phyloP scores from a whole-genome alignment of 352 stramenopile genomes.

The Thraustochytrium sp. region DNA sequence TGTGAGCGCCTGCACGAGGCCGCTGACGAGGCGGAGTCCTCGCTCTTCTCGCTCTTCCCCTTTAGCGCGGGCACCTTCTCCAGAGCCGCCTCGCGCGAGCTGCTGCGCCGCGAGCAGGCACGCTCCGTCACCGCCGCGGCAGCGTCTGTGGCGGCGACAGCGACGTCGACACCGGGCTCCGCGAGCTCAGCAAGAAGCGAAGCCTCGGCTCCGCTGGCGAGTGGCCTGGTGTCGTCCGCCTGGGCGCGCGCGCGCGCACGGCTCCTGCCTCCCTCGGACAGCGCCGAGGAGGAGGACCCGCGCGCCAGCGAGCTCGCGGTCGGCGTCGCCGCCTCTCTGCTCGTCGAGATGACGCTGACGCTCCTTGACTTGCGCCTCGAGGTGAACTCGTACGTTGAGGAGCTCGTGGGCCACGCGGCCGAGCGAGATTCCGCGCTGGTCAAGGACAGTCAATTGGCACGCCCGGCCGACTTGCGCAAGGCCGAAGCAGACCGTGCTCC shows the following conservation, averaged over 20 bases:
- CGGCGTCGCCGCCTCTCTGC: neutral
- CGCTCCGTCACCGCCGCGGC: neutral
- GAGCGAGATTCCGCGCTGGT: neutral
- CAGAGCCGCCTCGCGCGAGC: neutral
- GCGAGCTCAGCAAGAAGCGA: no score
- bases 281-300: no score
- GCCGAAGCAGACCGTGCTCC: neutral
- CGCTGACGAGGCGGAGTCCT: neutral
- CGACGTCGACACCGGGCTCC: no score
- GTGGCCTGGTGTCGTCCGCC: no score
- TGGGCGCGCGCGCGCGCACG: no score
- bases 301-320: neutral
- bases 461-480: neutral
- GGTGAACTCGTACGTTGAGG: neutral
- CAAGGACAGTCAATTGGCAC: neutral
- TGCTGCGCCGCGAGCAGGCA: neutral
- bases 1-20: neutral
- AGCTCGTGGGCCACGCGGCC: neutral
- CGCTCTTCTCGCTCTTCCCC: constrained; percentile 17
- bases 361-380: neutral
- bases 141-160: no score
- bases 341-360: neutral
- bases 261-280: no score
- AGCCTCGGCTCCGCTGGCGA: no score
- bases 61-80: constrained; percentile 2